Evolutionary conservation across 2,329 filamentous ascomycete species (phyloP), one percentile per base, ranked within the genome.

Genomic region (Orbilia ellipsospora): DNA sequence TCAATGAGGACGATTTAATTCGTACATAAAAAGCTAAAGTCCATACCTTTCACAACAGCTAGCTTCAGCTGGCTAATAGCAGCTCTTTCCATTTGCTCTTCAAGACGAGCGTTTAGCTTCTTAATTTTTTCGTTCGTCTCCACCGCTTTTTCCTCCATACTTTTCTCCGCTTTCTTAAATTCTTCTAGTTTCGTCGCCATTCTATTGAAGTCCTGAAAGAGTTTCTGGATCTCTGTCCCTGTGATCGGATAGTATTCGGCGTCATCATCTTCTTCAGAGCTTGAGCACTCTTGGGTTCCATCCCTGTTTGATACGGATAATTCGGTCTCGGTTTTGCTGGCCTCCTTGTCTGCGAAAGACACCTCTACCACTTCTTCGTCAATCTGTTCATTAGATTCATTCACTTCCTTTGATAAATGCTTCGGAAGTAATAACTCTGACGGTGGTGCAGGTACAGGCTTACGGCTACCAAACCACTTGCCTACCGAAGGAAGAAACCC

Each of bases 21-120:
- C 10, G 5, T 10, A 36, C 6, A 36, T 36, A 10, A 10, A 36
- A 36, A 36, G 23, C 23, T 26, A 8, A 1, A 20, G 44, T 36
- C 45, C 59, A 8, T 44, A 74, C 70, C 42, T n/a, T 48, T 64
- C 57, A 36, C 63, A 4, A 56, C 63, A 2, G 40, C 70, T 15
- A 74, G 45, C 26, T 74, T 44, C 23, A 68, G 3, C 42, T 63
- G 20, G 12, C 13, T 36, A 1, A 45, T 31, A 7, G 28, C 15
- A 12, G 20, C 26, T 36, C 12, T 45, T 40, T 45, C 20, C 6
- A 10, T 48, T n/a, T 66, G 20, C 1, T 51, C 6, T 2, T 2
- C 36, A 28, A 73, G 42, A 2, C 42, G 20, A 3, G 8, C 3
- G 28, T 56, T 31, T 15, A 73, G 26, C 0, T 5, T 12, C 7